Base-by-base conservation (phyloP, 306 rosid species). In the Carpinus viminea region DNA sequence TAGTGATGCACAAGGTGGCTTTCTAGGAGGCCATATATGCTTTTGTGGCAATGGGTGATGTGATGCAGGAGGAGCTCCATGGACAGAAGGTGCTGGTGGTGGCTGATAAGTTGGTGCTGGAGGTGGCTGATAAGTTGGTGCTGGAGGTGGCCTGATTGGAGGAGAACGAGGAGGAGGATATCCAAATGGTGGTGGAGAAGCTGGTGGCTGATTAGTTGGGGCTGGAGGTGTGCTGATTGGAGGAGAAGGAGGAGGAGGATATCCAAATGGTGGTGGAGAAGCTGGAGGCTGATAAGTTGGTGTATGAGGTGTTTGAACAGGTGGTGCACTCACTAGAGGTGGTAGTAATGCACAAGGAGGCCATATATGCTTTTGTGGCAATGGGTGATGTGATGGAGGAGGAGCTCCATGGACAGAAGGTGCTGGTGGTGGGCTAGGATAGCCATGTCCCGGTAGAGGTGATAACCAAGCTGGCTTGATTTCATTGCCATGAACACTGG, bases 361-460 rank as follows among this genome's bases (percentile, higher is more conserved):
- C 34, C 15, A 4, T 59, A 71, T 45, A 75, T 76, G 74, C 76
- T 73, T 34, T 52, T 80, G 26, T 79, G 84, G 74, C 77, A 74
- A 60, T 70, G 61, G 64, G 48, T 68, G 26, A 56, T 69, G 76
- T 79, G 72, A 80, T 21, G 68, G 31, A 1, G 34, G 34, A 31
- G 34, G 34, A 31, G 34, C 34, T 31, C 34, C 34, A 31, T 31
- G 34, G 34, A 2, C 34, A 31, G 34, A 31, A 31, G 84, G 65
- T 76, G 76, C 59, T 84, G 84, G 6, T 80, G 82, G 34, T 48
- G 74, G 77, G 65, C 70, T 54, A 80, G 88, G 73, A 74, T 41
- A 57, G 72, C 54, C 78, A 26, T 70, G 12, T 81, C 64, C 76
- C 76, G 64, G 69, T 64, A 78, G 76, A 81, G 85, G 7, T 85